Percentiles rank a stretch among this genome's conserved stretches.
phyloP scores from a whole-genome alignment of 2,329 filamentous ascomycete genomes.

The Cladosporium sphaerospermum region DNA sequence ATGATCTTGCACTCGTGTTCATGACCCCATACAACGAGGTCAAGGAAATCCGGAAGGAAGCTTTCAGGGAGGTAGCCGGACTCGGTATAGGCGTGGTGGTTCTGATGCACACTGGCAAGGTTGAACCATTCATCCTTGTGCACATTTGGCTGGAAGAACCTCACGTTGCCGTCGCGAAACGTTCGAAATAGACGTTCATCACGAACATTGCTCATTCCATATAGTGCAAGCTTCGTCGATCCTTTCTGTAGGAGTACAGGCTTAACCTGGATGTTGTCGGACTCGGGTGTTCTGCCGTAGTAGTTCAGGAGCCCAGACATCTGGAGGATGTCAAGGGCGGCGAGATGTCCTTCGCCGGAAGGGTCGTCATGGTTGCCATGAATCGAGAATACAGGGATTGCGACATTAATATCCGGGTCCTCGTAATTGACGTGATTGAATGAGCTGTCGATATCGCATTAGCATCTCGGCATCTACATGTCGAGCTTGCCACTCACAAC shows the following conservation, averaged over 20 bases:
- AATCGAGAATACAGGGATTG: conserved; percentile 95
- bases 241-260: conserved; percentile 92
- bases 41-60: conserved; percentile 83
- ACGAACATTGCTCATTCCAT: conserved; percentile 90
- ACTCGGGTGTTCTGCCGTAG: conserved; percentile 84
- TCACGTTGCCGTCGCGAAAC: conserved; percentile 87
- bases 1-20: conserved; percentile 95
- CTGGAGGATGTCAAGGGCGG: conserved; percentile 84
- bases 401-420: conserved; percentile 92
- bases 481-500: not conserved
- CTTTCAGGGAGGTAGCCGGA: conserved; percentile 93
- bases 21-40: conserved; percentile 93
- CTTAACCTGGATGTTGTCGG: conserved; percentile 88
- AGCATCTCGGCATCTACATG: not conserved
- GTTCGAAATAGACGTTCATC: conserved; percentile 93
- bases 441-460: conserved; percentile 38
- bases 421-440: conserved; percentile 97
- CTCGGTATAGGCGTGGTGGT: conserved; percentile 84
- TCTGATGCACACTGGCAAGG: conserved; percentile 89
- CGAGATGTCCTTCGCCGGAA: conserved; percentile 89
- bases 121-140: conserved; percentile 94
- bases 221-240: conserved; percentile 82
- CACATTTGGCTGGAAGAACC: conserved; percentile 77
- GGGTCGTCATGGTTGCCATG: conserved; percentile 98
- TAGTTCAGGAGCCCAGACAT: conserved; percentile 91